A percentile compares a stretch with the other conserved stretches of the same genome.
phyloP scores from a whole-genome alignment of 1,139 yeast genomes.

The Magnusiomyces ingens region DNA sequence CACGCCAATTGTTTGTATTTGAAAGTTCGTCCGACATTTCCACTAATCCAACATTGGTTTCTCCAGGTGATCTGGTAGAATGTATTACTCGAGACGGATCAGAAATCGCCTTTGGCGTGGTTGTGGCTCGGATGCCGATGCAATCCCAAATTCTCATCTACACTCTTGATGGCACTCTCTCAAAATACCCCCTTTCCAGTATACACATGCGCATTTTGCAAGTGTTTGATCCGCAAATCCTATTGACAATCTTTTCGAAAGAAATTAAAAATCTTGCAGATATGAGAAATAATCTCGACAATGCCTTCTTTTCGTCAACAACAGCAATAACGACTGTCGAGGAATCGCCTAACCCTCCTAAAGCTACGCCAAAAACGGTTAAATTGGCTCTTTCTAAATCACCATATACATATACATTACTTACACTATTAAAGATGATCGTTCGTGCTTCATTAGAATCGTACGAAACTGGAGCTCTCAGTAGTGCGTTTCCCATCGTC shows the following conservation, averaged over 20 bases:
- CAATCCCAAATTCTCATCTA: neutral
- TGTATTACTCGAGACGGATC: constrained; percentile 1
- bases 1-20: no score
- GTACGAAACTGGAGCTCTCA: constrained; percentile 7
- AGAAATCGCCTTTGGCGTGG: constrained; percentile 1
- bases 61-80: constrained; percentile 6
- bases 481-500: constrained; percentile 11
- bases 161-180: neutral
- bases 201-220: neutral
- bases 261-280: neutral
- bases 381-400: neutral
- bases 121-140: neutral
- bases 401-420: neutral
- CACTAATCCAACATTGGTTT: neutral
- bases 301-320: neutral
- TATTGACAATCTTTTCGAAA: neutral
- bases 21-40: no score
- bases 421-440: constrained; percentile 6
- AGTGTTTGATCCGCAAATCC: neutral
- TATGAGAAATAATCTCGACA: neutral
- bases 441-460: constrained; percentile 8
- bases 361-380: no score
- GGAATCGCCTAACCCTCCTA: neutral
- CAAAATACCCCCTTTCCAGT: neutral
- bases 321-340: no score